Percentiles rank a stretch among this genome's conserved stretches.
Evolutionary conservation across 345 rosid species (phyloP).

Genomic region (Microthlaspi erraticum): DNA sequence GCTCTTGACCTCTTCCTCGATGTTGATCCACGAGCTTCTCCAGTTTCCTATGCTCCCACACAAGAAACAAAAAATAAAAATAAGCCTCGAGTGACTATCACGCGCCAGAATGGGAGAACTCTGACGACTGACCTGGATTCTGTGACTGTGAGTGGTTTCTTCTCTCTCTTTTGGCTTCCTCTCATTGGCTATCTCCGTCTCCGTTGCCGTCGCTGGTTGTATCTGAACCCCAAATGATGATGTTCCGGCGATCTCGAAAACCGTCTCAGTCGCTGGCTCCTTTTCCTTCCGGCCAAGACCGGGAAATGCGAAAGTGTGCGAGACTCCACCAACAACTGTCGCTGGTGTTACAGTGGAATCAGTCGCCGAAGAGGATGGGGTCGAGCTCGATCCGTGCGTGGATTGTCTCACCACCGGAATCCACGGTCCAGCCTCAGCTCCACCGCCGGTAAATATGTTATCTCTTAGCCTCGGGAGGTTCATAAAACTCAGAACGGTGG

Average conservation of each 20-base stretch:
- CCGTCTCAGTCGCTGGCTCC: neutral
- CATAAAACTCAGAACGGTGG: neutral
- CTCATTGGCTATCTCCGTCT: neutral
- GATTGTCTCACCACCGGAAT: conserved; percentile 4
- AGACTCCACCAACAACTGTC: neutral
- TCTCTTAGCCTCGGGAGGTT: conserved; percentile 28
- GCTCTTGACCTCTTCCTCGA: conserved; percentile 81
- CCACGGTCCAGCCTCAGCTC: conserved; percentile 12
- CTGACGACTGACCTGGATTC: conserved; percentile 12
- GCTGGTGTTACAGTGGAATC: neutral
- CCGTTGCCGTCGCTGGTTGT: conserved; percentile 3
- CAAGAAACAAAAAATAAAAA: neutral
- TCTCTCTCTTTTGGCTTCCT: conserved; percentile 28
- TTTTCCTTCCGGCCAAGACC: conserved; percentile 1
- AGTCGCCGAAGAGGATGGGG: neutral
- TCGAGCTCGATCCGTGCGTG: conserved; percentile 18
- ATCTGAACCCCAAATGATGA: conserved; percentile 17
- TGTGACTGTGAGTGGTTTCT: neutral
- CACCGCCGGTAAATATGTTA: neutral
- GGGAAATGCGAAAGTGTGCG: conserved; percentile 12
- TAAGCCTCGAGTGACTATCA: neutral
- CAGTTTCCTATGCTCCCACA: conserved; percentile 33
- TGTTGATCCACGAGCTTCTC: conserved; percentile 56
- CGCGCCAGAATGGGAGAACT: neutral
- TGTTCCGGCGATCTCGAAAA: neutral